phyloP scores from a whole-genome alignment of 352 stramenopile species.

The Phytophthora vignae region DNA sequence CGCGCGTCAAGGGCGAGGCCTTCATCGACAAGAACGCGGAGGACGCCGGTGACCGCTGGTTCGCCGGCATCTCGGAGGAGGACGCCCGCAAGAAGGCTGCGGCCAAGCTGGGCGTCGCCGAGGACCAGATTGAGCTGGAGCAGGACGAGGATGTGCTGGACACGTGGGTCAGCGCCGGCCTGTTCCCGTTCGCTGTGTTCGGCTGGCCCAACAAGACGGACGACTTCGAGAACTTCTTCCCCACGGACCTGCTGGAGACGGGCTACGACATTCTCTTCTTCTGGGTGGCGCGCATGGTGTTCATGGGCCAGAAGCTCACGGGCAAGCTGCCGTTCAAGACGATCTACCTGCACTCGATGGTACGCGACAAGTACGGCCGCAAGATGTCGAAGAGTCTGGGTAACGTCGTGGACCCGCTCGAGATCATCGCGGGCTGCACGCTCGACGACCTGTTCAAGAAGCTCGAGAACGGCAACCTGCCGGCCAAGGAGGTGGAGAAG shows the following conservation, averaged over 20 bases:
- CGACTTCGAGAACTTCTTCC: constrained; percentile 95
- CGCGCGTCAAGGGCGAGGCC: constrained; percentile 86
- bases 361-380: constrained; percentile 97
- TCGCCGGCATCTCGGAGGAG: constrained; percentile 80
- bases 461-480: constrained; percentile 97
- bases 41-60: constrained; percentile 67
- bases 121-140: constrained; percentile 86
- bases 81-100: constrained; percentile 92
- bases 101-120: constrained; percentile 61
- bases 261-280: constrained; percentile 99
- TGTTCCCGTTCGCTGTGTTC: constrained; percentile 96
- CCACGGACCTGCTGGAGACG: constrained; percentile 97
- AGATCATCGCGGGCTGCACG: constrained; percentile 97
- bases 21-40: constrained; percentile 83
- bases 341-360: constrained; percentile 98
- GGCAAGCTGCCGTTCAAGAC: constrained; percentile 97
- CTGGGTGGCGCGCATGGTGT: constrained; percentile 99
- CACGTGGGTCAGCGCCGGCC: constrained; percentile 98
- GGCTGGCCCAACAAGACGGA: constrained; percentile 73
- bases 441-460: constrained; percentile 95
- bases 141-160: constrained; percentile 99
- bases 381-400: constrained; percentile 99
- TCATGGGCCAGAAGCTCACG: constrained; percentile 97
- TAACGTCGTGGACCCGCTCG: constrained; percentile 98
- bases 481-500: constrained; percentile 96